Base-by-base conservation (phyloP, 1,139 yeast genomes). In the Schizosaccharomyces versatilis region DNA sequence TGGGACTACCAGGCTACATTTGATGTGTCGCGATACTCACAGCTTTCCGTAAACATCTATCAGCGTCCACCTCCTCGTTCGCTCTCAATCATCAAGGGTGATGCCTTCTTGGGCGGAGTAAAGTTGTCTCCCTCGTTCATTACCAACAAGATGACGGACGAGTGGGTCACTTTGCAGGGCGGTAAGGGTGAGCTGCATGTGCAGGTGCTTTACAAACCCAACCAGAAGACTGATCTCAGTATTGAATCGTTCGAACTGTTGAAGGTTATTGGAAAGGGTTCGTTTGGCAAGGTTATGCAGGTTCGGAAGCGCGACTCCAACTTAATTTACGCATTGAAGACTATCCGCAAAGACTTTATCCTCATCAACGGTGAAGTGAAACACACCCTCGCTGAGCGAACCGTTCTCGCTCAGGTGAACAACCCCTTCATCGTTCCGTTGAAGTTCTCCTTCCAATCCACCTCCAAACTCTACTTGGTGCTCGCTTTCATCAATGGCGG, bases 351-450 rank as follows among this genome's bases (percentile, higher is more conserved):
- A 66, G 86, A 94, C 36, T 95, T 90, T 65, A 85, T 90, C 62
- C 94, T 90, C 39, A 83, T 94, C 15, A 78, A 94, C 64, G 80
- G 86, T 70, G 98, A 93, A 69, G 96, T 90, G 36, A 85, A 90
- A 10, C 98, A 93, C 67, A 93, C 98, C 0, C 70, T 90, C 55
- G 97, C 97, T 0, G 98, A 90, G 69, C 77, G 96, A 61, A 88
- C 95, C 1, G 97, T 90, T 7, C 71, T 93, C 59, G 95, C 97
- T 6, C 80, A 90, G 62, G 88, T 90, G 59, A 81, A 81, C 62
- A 84, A 88, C 64, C 98, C 98, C n/a, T 93, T 93, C 66, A 85
- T 90, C 66, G 97, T 90, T n/a, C 97, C 97, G 7, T 73, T 90
- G 61, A 90, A 90, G 69, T 90, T 90, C 68, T 82, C 94, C 32